These are phyloP conservation scores for Cryptococcus amylolentus DNA, from an alignment of 1,284 basidiomycete genomes.

Conservation along the genomic window DNA sequence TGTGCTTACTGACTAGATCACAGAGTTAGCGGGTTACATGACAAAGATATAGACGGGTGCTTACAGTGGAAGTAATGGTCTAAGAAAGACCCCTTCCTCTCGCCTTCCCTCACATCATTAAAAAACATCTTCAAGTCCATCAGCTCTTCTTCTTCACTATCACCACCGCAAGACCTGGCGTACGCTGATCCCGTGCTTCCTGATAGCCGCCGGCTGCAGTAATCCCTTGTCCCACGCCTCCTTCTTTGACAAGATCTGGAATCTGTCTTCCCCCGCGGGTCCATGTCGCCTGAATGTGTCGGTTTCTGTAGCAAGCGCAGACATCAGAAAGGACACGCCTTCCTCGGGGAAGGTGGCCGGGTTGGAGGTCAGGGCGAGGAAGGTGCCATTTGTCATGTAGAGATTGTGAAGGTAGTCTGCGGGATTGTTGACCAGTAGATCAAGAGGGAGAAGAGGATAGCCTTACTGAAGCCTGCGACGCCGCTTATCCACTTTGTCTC, in stretches of 20 bases:
- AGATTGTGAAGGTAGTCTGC: constrained; percentile 58
- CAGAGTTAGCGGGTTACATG: neutral
- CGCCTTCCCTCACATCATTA: constrained; percentile 16
- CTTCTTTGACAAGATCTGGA: constrained; percentile 46
- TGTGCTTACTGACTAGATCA: constrained; percentile 18
- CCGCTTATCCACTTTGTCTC: constrained; percentile 19
- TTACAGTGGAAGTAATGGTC: constrained; percentile 37
- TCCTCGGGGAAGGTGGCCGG: constrained; percentile 27
- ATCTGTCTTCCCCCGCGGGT: constrained; percentile 20
- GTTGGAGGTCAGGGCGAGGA: constrained; percentile 32
- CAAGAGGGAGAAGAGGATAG: neutral
- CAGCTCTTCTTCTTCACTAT: neutral
- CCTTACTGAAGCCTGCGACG: constrained; percentile 31
- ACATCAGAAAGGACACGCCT: constrained; percentile 11
- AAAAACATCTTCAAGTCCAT: constrained; percentile 17
- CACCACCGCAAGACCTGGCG: neutral
- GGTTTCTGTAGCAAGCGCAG: constrained; percentile 11
- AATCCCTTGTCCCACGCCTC: constrained; percentile 10
- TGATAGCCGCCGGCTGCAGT: constrained; percentile 20
- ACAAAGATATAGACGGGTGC: neutral
- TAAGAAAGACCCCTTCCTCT: constrained; percentile 18
- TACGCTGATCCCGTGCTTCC: constrained; percentile 23
- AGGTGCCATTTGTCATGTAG: constrained; percentile 36
- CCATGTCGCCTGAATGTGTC: constrained; percentile 8
- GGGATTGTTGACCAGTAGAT: neutral